These are phyloP conservation scores for Kodamaea laetipori DNA, from an alignment of 805 yeast genomes.

Conservation along the genomic window DNA sequence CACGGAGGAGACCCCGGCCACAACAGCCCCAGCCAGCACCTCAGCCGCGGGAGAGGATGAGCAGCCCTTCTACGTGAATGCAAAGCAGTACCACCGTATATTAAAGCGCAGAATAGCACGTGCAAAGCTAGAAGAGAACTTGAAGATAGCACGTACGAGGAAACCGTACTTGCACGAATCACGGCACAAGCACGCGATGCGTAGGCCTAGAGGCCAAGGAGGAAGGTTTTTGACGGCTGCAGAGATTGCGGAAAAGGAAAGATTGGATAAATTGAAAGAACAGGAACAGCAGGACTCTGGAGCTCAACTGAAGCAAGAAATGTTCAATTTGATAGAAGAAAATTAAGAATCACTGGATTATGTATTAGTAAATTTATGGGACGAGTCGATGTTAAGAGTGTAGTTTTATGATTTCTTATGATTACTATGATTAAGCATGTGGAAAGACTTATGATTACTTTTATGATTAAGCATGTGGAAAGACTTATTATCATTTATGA, in stretches of 20 bases:
- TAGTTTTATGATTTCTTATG: too few relatives aligned
- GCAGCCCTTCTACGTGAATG: constrained; percentile 96
- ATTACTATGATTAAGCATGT: too few relatives aligned
- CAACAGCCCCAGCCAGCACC: constrained; percentile 17
- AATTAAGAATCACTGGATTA: background rate
- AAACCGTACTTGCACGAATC: constrained; percentile 95
- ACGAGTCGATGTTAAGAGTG: too few relatives aligned
- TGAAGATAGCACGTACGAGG: constrained; percentile 85
- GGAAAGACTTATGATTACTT: too few relatives aligned
- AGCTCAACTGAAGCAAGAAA: constrained; percentile 5
- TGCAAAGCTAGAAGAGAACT: constrained; percentile 85
- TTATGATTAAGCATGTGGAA: too few relatives aligned
- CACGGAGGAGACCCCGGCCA: constrained; percentile 15
- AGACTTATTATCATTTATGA: too few relatives aligned
- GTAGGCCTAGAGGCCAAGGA: constrained; percentile 98
- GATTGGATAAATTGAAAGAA: constrained; percentile 41
- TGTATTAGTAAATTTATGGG: constrained; percentile 11
- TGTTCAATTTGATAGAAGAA: constrained; percentile 9
- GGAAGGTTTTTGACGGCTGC: constrained; percentile 97
- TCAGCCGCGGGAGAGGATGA: constrained; percentile 42
- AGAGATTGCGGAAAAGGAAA: constrained; percentile 48
- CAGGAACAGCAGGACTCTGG: constrained; percentile 20
- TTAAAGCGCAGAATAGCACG: constrained; percentile 91
- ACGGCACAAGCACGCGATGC: constrained; percentile 98
- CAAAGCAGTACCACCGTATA: constrained; percentile 95